Base-by-base conservation (phyloP, 768 basidiomycete genomes). In the Lentinula edodes region DNA sequence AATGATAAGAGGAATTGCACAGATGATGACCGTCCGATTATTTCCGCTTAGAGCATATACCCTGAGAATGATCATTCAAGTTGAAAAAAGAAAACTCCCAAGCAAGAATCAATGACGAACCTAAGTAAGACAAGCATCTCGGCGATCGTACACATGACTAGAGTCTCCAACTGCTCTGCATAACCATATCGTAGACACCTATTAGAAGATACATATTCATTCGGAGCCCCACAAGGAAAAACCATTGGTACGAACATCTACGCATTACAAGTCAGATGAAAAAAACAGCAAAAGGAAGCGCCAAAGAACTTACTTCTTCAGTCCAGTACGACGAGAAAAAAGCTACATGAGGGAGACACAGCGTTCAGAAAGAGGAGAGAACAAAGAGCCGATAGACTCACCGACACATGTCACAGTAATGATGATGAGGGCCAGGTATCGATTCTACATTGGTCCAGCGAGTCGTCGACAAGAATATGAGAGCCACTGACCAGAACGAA, bases 361-460 rank as follows among this genome's bases (percentile, higher is more conserved):
- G 7, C 18, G 32, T 52, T 34, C 43, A 20, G 23, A 23, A 15
- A 36, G 16, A 5, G 39, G 42, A 16, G n/a, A 41, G 15, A 38
- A 6, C 2, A n/a, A 35, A 7, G 50, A 8, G 15, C 10, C n/a
- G 38, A 39, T 13, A 13, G 13, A 56, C 60, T 13, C 41, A 67
- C 66, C 52, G 20, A 63, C 41, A 1, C 59, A 9, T 0, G 66
- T 65, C 2, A 67, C 62, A 28, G 63, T 41, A n/a, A 67, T 65
- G 12, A 67, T 59, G 8, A 38, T 16, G 16, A 63, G 62, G 12
- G 59, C 51, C 20, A 67, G 52, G n/a, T 67, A 67, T 16, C 66
- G 66, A 32, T 67, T 67, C 64, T 67, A 32, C 16, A 34, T 34
- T 16, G 38, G 32, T 53, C 28, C 1, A 51, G 16, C 16, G 3